phyloP scores from a whole-genome alignment of 2,329 filamentous ascomycete species.

The Sarocladiaceae sp. region DNA sequence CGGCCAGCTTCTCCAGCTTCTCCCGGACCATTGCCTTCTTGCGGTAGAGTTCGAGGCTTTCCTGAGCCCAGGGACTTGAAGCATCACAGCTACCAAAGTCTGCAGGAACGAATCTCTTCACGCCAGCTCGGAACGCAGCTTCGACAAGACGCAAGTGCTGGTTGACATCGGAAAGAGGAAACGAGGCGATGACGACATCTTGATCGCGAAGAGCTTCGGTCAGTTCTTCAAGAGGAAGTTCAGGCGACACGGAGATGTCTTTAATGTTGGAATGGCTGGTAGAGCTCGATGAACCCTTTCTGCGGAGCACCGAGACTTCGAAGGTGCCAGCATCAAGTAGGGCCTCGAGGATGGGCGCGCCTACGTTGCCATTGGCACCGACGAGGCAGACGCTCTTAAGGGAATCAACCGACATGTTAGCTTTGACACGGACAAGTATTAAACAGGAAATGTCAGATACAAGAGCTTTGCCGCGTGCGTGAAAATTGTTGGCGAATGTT shows the following conservation, averaged over 20 bases:
- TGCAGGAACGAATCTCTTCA: slow-evolving; percentile 55
- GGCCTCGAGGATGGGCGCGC: slow-evolving; percentile 29
- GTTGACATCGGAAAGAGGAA: slow-evolving; percentile 36
- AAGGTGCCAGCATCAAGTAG: slow-evolving; percentile 33
- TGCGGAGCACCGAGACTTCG: slow-evolving; percentile 49
- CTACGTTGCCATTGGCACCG: slow-evolving; percentile 32
- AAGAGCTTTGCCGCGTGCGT: no score
- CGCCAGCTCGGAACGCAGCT: slow-evolving; percentile 51
- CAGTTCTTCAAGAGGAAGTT: slow-evolving; percentile 29
- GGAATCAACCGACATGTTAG: not conserved
- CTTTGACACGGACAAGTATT: no score
- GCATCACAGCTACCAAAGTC: slow-evolving; percentile 44
- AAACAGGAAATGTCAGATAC: no score
- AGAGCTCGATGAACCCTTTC: slow-evolving; percentile 25
- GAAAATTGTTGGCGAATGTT: no score
- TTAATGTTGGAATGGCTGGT: slow-evolving; percentile 17
- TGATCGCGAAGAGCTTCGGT: slow-evolving; percentile 43
- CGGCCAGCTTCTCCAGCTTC: slow-evolving; percentile 22
- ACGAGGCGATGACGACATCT: slow-evolving; percentile 46
- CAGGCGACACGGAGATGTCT: slow-evolving; percentile 21
- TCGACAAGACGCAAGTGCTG: slow-evolving; percentile 44
- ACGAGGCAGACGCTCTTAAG: slow-evolving; percentile 28
- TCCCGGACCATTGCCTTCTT: slow-evolving; percentile 27
- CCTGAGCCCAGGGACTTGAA: slow-evolving; percentile 26
- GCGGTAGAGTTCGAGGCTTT: slow-evolving; percentile 26